These are phyloP conservation scores for Nemania abortiva DNA, from an alignment of 2,329 filamentous ascomycete genomes.

Conservation along the genomic window DNA sequence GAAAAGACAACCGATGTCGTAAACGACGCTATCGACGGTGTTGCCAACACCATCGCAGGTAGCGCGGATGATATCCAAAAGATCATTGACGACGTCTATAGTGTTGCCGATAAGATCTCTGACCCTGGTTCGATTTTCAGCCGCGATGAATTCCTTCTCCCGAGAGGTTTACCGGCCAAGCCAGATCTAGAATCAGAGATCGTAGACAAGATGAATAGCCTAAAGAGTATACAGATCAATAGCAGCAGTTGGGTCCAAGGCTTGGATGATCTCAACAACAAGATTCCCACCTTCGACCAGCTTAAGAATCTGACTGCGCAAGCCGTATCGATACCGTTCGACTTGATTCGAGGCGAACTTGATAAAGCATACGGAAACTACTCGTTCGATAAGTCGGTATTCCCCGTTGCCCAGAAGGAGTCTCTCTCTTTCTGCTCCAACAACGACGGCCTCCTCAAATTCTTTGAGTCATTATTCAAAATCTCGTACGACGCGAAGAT, in stretches of 20 bases:
- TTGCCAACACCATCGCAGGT: constrained; percentile 58
- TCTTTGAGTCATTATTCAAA: constrained; percentile 80
- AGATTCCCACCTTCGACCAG: constrained; percentile 84
- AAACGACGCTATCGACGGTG: constrained; percentile 61
- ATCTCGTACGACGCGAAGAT: constrained; percentile 77
- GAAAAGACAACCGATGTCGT: constrained; percentile 60
- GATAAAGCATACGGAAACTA: constrained; percentile 78
- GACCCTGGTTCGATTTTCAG: constrained; percentile 47
- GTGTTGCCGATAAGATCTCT: constrained; percentile 60
- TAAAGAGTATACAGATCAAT: constrained; percentile 77
- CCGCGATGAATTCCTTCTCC: constrained; percentile 10
- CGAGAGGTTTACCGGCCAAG: constrained; percentile 41
- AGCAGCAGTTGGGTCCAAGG: constrained; percentile 75
- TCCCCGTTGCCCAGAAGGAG: constrained; percentile 87
- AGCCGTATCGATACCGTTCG: constrained; percentile 82
- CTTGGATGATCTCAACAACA: constrained; percentile 78
- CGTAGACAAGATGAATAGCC: constrained; percentile 55
- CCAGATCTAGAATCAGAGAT: constrained; percentile 69
- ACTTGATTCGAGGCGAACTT: constrained; percentile 79
- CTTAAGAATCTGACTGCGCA: constrained; percentile 85
- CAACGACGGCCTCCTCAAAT: constrained; percentile 82
- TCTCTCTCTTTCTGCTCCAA: constrained; percentile 88
- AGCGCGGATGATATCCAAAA: constrained; percentile 69
- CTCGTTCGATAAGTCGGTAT: constrained; percentile 79
- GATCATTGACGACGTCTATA: constrained; percentile 68